Conservation (phyloP, 345 rosid genomes). For the Acer yangbiense region DNA sequence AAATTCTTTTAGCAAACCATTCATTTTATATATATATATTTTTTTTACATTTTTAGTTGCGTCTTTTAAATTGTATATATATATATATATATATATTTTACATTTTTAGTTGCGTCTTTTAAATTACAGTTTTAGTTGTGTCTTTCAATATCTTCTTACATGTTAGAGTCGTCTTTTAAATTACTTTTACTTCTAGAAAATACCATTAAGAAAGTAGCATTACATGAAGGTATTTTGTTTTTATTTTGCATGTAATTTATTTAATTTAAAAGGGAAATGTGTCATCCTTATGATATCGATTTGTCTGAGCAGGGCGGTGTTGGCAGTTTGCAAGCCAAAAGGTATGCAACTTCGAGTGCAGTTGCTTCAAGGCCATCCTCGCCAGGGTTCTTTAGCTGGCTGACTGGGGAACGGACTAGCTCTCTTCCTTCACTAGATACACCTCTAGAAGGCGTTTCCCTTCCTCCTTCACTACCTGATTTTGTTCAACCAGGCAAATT, state of each 20-base stretch:
- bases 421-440: conserved; percentile 56
- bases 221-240: neutral
- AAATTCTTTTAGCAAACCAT: neutral
- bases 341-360: conserved; percentile 63
- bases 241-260: neutral
- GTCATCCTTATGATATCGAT: neutral
- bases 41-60: too few relatives aligned
- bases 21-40: neutral
- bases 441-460: conserved; percentile 57
- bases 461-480: conserved; percentile 66
- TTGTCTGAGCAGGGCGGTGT: conserved; percentile 45
- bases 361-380: conserved; percentile 49
- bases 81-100: too few relatives aligned
- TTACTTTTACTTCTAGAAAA: neutral
- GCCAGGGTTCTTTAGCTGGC: conserved; percentile 61
- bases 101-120: too few relatives aligned
- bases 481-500: conserved; percentile 60
- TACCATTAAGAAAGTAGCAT: neutral
- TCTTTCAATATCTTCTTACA: too few relatives aligned
- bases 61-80: too few relatives aligned
- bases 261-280: neutral
- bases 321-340: conserved; percentile 38
- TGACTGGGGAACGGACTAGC: conserved; percentile 51
- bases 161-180: neutral
- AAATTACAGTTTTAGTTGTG: too few relatives aligned